These are phyloP conservation scores for Pythium plurisporium DNA, from an alignment of 352 stramenopile species.

Conservation along the genomic window DNA sequence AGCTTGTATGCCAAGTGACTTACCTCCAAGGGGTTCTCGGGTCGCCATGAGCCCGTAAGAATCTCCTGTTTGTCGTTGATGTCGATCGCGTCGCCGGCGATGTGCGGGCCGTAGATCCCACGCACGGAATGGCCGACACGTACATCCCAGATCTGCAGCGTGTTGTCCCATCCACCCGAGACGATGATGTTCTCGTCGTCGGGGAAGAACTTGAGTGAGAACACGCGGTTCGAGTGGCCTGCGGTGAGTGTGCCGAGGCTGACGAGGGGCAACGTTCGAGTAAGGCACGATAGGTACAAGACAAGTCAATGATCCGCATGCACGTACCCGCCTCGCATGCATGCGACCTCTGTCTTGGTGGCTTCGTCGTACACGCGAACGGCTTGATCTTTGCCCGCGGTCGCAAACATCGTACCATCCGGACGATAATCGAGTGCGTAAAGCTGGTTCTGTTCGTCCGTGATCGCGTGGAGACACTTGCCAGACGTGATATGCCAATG, in stretches of 20 bases:
- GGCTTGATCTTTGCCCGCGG: slow-evolving; percentile 84
- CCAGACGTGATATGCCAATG: slow-evolving; percentile 92
- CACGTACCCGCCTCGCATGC: slow-evolving; percentile 63
- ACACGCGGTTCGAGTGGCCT: slow-evolving; percentile 91
- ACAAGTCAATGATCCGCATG: background rate
- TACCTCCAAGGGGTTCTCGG: slow-evolving; percentile 82
- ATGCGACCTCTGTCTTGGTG: slow-evolving; percentile 73
- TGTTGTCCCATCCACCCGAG: slow-evolving; percentile 92
- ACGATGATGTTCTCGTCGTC: slow-evolving; percentile 79
- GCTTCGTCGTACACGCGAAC: slow-evolving; percentile 89
- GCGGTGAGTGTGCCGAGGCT: slow-evolving; percentile 56
- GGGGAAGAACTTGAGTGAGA: slow-evolving; percentile 87
- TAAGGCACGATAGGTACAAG: background rate
- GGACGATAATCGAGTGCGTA: slow-evolving; percentile 87
- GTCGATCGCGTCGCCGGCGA: slow-evolving; percentile 74
- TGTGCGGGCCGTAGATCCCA: slow-evolving; percentile 89
- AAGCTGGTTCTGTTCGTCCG: slow-evolving; percentile 83
- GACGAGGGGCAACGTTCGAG: background rate
- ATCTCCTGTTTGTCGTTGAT: slow-evolving; percentile 75
- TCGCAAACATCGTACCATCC: slow-evolving; percentile 86
- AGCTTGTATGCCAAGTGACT: background rate
- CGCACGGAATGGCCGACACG: slow-evolving; percentile 82
- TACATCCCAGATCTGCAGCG: slow-evolving; percentile 91
- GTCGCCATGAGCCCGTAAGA: slow-evolving; percentile 88
- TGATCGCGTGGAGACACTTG: slow-evolving; percentile 90